Conservation (phyloP, 306 rosid genomes). For the Ziziphus jujuba region DNA sequence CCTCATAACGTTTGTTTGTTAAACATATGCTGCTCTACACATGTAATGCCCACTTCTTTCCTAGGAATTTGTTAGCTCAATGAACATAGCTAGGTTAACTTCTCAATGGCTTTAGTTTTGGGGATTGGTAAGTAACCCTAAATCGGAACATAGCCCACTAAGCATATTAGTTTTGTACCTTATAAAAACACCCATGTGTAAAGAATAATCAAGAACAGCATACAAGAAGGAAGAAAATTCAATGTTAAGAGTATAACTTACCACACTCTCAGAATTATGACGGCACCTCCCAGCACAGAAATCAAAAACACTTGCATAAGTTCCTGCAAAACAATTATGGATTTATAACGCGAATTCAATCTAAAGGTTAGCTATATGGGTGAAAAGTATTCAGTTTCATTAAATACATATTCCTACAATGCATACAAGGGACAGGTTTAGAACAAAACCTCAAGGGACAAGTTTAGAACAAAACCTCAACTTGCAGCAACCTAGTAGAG, state of each 20-base stretch:
- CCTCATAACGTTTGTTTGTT: too few relatives aligned
- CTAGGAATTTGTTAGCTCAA: too few relatives aligned
- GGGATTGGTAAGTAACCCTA: neutral
- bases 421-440: neutral
- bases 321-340: conserved; percentile 41
- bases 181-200: neutral
- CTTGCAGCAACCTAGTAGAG: neutral
- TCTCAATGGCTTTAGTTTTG: too few relatives aligned
- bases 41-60: too few relatives aligned
- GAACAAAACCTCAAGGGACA: neutral
- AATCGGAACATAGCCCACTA: neutral
- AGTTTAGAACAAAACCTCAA: neutral
- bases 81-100: too few relatives aligned
- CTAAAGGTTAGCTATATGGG: neutral
- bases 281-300: conserved; percentile 93
- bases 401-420: neutral
- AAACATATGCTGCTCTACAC: too few relatives aligned
- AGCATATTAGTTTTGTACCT: neutral
- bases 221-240: conserved; percentile 11
- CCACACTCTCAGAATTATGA: conserved; percentile 98
- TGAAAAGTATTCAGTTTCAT: neutral
- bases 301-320: conserved; percentile 70
- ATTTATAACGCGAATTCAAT: neutral
- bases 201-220: conserved; percentile 6
- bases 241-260: conserved; percentile 39